These are phyloP conservation scores for Phoma herbarum DNA, from an alignment of 2,329 filamentous ascomycete genomes.

Conservation along the genomic window DNA sequence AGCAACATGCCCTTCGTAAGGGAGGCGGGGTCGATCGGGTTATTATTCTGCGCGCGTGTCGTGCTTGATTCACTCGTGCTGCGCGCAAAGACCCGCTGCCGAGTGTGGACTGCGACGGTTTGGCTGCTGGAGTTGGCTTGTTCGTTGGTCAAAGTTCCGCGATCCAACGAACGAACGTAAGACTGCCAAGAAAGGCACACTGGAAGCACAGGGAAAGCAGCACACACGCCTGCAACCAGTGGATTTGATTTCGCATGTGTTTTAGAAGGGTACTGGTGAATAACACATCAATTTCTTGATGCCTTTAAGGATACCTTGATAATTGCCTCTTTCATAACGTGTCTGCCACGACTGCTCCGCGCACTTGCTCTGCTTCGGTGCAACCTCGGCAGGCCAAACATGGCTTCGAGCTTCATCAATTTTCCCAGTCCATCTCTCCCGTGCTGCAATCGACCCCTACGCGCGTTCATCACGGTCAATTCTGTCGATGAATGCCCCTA, in stretches of 20 bases:
- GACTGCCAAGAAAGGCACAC: conserved; percentile 34
- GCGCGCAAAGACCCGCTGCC: conserved; percentile 23
- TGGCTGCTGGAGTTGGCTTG: conserved; percentile 30
- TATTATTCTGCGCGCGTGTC: neutral
- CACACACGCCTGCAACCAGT: neutral
- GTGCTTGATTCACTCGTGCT: conserved; percentile 8
- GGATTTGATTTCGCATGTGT: too few relatives aligned
- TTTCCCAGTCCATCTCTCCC: conserved; percentile 21
- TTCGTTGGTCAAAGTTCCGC: conserved; percentile 37
- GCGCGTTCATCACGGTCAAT: conserved; percentile 21
- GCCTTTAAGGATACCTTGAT: neutral
- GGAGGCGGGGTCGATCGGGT: conserved; percentile 1
- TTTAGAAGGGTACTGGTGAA: neutral
- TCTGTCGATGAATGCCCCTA: conserved; percentile 51
- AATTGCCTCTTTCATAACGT: too few relatives aligned
- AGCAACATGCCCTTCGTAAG: conserved; percentile 15
- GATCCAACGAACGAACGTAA: conserved; percentile 31
- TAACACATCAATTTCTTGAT: neutral
- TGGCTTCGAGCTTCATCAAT: conserved; percentile 6
- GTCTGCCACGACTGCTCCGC: neutral
- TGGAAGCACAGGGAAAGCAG: conserved; percentile 17
- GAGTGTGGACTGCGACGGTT: conserved; percentile 25
- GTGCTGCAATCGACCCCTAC: conserved; percentile 27
- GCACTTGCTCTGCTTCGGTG: neutral
- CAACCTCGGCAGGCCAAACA: conserved; percentile 5